These are phyloP conservation scores for Botrytis aclada DNA, from an alignment of 2,329 filamentous ascomycete genomes.

Conservation along the genomic window DNA sequence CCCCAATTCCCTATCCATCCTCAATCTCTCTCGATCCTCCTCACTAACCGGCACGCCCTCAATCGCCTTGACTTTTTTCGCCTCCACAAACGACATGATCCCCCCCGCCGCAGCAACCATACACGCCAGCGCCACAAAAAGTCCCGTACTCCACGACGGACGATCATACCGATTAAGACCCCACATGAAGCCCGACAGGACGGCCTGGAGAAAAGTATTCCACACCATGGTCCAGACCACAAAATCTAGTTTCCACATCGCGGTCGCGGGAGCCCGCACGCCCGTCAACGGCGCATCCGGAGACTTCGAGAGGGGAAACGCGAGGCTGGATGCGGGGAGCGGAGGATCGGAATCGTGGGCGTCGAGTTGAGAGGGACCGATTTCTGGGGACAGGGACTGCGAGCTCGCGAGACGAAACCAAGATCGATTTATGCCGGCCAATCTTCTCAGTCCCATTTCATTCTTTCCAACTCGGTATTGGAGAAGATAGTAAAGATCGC, in stretches of 20 bases:
- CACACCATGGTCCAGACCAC: slow-evolving; percentile 74
- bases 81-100: slow-evolving; percentile 67
- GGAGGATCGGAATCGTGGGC: slow-evolving; percentile 40
- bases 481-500: slow-evolving; percentile 72
- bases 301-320: slow-evolving; percentile 61
- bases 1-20: slow-evolving; percentile 52
- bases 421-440: slow-evolving; percentile 70
- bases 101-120: slow-evolving; percentile 67
- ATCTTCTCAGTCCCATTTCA: slow-evolving; percentile 56
- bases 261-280: slow-evolving; percentile 63
- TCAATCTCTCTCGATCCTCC: slow-evolving; percentile 50
- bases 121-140: slow-evolving; percentile 74
- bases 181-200: slow-evolving; percentile 81
- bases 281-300: slow-evolving; percentile 70
- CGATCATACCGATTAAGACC: slow-evolving; percentile 67
- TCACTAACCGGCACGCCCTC: slow-evolving; percentile 67
- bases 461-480: slow-evolving; percentile 57
- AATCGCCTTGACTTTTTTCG: slow-evolving; percentile 66
- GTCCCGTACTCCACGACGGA: slow-evolving; percentile 76
- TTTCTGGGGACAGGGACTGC: slow-evolving; percentile 50
- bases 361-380: slow-evolving; percentile 53
- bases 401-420: slow-evolving; percentile 75
- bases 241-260: slow-evolving; percentile 73
- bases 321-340: slow-evolving; percentile 42
- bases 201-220: slow-evolving; percentile 75